Base-by-base conservation (phyloP, 2,329 filamentous ascomycete species). In the Fusarium penzigii region DNA sequence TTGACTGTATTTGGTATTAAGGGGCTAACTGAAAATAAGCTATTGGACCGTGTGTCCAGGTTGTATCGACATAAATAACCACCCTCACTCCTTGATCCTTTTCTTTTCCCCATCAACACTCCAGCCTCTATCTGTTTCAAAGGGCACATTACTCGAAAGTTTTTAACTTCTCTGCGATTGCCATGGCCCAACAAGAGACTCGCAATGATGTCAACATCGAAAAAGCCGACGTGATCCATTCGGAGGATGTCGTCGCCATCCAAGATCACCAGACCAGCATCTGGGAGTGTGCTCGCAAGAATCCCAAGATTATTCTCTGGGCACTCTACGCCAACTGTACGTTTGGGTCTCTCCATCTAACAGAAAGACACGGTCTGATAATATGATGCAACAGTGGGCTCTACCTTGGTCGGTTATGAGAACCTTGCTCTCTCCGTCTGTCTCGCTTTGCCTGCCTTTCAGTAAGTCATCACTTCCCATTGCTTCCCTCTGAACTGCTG, bases 381-480 rank as follows among this genome's bases (percentile, higher is more conserved):
- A 29, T 36, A 7, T 25, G 20, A 25, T 6, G 8, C 34, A 13
- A 44, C 1, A 51, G 49, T 51, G 17, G 49, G 49, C 14, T 34
- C 49, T 11, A 14, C 40, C 8, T 43, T 51, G 49, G 49, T 51
- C 25, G 49, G 49, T 6, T 51, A 51, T 12, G 49, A 51, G 14
- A 51, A 51, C 17, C 40, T 51, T 1, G 49, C 44, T 1, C 42
- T 51, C 39, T 48, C 49, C 6, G 40, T 51, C 17, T 51, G 49
- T 10, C 38, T 51, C n/a, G 49, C 49, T 25, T 43, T 51, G 44
- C 49, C 49, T 10, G 49, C 49, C 2, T 48, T 51, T 10, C 49
- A 51, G 49, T 51, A 29, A 51, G 44, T 39, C 42, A 14, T 42
- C 9, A 12, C 20, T n/a, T n/a, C n/a, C n/a, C 17, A 12, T 4